Evolutionary conservation across 108 stramenopile species (phyloP), one percentile per base, ranked within the genome.

Genomic region (Cyclostephanos invisitatus): DNA sequence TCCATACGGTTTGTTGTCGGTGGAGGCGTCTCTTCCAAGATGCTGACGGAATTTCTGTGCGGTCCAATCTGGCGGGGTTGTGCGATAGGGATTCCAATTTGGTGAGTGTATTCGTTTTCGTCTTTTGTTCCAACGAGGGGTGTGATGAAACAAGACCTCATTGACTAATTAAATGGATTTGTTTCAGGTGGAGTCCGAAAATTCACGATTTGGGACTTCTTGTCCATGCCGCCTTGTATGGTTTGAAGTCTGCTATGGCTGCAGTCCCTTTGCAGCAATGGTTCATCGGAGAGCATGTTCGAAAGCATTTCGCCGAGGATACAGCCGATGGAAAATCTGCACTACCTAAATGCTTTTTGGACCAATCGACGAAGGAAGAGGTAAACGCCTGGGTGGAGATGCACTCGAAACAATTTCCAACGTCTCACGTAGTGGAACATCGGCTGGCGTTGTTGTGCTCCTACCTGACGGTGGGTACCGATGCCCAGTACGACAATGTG

Each of bases 151-250:
- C 9, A 11, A 61, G 14, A 6, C 7, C 10, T 61, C 24, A 61
- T n/a, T 7, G 3, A 38, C 17, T 15, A 9, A 14, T 28, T 2
- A 40, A 63, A 10, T 27, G 25, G 21, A 22, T 25, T 63, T 7
- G 44, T 47, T 47, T 63, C 32, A 59, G 58, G 58, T 93, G 92
- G 92, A 87, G 89, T 62, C 92, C 92, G 22, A 86, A 83, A 86
- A 83, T 91, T 53, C 92, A 93, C 48, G 92, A 93, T 73, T 67
- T 83, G 25, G 88, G 78, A 9, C 67, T 93, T 12, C 76, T 93
- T 18, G 79, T 89, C 15, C 78, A 87, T 48, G 87, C 88, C 12
- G 83, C 85, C 12, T 68, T 90, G 18, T 50, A 75, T 15, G 92
- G 92, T 11, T 57, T 93, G 21, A 81, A 76, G 73, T 78, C 86